Percentiles rank a stretch among this genome's conserved stretches.
phyloP scores from a whole-genome alignment of 2,329 filamentous ascomycete species.

The Claviceps paspali region DNA sequence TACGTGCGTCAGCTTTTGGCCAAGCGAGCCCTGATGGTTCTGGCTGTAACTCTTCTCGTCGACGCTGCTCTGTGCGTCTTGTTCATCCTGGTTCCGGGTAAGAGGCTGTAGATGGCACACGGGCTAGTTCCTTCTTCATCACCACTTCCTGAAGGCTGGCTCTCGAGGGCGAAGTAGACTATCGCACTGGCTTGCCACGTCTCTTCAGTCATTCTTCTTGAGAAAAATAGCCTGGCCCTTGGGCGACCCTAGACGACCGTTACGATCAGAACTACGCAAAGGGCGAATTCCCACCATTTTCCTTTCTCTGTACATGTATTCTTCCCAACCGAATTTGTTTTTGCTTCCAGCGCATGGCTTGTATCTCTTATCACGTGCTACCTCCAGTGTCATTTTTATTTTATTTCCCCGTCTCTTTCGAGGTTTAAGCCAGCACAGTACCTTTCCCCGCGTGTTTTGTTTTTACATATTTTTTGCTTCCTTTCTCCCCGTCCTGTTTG shows the following conservation, averaged over 20 bases:
- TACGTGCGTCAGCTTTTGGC: conserved; percentile 77
- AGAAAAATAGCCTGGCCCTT: conserved; percentile 1
- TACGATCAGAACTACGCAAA: conserved; percentile 2
- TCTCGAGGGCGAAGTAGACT: neutral
- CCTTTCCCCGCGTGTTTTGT: too few relatives aligned
- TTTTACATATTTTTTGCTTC: too few relatives aligned
- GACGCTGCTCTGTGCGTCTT: conserved; percentile 73
- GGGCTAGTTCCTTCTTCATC: neutral
- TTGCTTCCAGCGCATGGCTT: neutral
- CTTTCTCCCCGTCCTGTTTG: too few relatives aligned
- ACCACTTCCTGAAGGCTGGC: neutral
- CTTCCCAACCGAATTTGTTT: neutral
- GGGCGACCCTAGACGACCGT: conserved; percentile 3
- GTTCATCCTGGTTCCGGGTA: conserved; percentile 91
- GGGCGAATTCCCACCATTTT: neutral
- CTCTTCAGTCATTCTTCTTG: neutral
- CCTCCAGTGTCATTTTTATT: neutral
- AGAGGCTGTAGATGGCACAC: conserved; percentile 43
- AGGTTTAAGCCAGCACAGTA: neutral
- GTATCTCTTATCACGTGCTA: neutral
- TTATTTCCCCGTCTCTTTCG: neutral
- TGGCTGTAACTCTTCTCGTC: conserved; percentile 59
- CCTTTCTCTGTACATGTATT: neutral
- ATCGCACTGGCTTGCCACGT: conserved; percentile 3
- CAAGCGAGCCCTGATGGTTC: conserved; percentile 69